Evolutionary conservation across 2,329 filamentous ascomycete genomes (phyloP).

Genomic region (Pestalotiopsis sp.): DNA sequence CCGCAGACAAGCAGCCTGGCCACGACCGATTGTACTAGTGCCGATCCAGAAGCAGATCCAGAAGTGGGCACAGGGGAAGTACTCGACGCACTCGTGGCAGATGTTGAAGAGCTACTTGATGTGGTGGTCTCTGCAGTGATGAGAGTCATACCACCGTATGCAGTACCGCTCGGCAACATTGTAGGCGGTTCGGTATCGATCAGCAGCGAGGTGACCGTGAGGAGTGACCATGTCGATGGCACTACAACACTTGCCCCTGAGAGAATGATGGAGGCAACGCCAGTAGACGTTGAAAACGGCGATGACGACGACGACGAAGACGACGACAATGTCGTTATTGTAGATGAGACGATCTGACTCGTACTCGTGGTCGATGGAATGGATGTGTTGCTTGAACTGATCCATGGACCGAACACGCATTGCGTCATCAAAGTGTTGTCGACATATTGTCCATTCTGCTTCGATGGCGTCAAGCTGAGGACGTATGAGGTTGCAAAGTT

Average conservation of each 20-base stretch:
- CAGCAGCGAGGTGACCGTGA: conserved; percentile 18
- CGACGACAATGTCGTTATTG: background rate
- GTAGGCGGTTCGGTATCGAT: conserved; percentile 19
- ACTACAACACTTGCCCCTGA: conserved; percentile 4
- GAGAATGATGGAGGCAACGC: background rate
- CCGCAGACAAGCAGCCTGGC: background rate
- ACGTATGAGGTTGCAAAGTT: conserved; percentile 45
- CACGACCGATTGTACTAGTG: background rate
- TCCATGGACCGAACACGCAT: conserved; percentile 43
- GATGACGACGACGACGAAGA: conserved; percentile 9
- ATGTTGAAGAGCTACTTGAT: background rate
- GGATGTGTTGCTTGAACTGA: conserved; percentile 19
- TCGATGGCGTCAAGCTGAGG: conserved; percentile 44
- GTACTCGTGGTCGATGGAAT: background rate
- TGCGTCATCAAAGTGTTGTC: conserved; percentile 46
- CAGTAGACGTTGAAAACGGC: background rate
- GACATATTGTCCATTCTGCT: conserved; percentile 30
- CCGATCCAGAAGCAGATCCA: background rate
- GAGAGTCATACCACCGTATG: background rate
- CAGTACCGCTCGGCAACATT: background rate
- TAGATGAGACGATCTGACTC: background rate
- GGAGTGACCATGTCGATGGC: background rate
- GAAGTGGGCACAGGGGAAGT: background rate
- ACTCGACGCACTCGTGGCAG: background rate
- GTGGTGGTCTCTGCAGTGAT: background rate